A percentile compares a stretch with the other conserved stretches of the same genome.
Evolutionary conservation across 108 stramenopile species (phyloP).

Genomic region (Chaetoceros tenuissimus): DNA sequence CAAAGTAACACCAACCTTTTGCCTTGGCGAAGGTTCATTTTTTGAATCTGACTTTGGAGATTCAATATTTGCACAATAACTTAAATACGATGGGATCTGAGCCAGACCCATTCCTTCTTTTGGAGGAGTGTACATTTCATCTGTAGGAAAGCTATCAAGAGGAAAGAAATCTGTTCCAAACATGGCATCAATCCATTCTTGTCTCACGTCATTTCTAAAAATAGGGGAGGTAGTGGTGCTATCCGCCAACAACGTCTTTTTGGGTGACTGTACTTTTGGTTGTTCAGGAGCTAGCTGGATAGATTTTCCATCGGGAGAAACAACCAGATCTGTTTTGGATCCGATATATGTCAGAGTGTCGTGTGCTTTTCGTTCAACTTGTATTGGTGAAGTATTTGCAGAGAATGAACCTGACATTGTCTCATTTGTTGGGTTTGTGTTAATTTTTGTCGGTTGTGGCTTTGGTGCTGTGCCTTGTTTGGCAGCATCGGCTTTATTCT

Average conservation of each 20-base stretch:
- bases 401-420: no score
- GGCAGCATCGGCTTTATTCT: no score
- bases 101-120: slow-evolving; percentile 41
- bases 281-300: neutral
- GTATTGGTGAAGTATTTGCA: no score
- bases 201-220: slow-evolving; percentile 26
- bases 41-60: slow-evolving; percentile 1
- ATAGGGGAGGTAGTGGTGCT: neutral
- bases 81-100: slow-evolving; percentile 23
- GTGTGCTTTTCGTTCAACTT: no score
- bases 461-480: no score
- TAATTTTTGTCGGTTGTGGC: no score
- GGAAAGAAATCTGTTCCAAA: slow-evolving; percentile 57
- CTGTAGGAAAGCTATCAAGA: neutral
- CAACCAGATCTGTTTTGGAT: neutral
- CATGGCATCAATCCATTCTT: slow-evolving; percentile 72
- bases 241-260: neutral
- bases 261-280: neutral
- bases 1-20: slow-evolving; percentile 58
- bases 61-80: slow-evolving; percentile 26
- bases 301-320: neutral
- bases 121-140: slow-evolving; percentile 2
- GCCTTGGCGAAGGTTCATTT: neutral
- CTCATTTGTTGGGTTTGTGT: no score
- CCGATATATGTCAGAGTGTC: no score